A percentile compares a stretch with the other conserved stretches of the same genome.
phyloP scores from a whole-genome alignment of 1,284 basidiomycete species.

The Wallemia ichthyophaga region DNA sequence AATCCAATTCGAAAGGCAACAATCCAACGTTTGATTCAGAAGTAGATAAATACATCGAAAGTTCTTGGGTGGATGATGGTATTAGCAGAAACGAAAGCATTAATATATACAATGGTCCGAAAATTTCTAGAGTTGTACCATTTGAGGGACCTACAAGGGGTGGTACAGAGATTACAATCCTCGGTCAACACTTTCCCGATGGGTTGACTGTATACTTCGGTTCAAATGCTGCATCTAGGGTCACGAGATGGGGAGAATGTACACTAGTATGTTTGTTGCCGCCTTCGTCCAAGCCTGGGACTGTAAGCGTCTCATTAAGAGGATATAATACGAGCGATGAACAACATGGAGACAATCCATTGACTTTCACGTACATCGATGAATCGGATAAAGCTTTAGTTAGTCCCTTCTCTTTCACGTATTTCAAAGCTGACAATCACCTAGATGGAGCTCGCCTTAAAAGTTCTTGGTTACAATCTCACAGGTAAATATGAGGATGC shows the following conservation, averaged over 20 bases:
- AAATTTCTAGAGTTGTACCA: neutral
- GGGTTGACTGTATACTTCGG: neutral
- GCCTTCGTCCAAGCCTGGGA: neutral
- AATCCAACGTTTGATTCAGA: neutral
- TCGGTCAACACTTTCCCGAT: neutral
- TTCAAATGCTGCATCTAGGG: neutral
- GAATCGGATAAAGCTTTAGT: neutral
- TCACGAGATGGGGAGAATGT: neutral
- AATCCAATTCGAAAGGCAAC: neutral
- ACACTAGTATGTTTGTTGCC: neutral
- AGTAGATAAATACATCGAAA: neutral
- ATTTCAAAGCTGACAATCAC: neutral
- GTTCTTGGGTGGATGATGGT: neutral
- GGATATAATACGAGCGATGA: neutral
- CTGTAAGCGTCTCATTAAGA: neutral
- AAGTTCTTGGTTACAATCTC: neutral
- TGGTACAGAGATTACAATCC: neutral
- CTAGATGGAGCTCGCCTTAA: neutral
- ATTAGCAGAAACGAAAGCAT: neutral
- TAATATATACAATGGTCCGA: neutral
- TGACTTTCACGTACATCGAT: neutral
- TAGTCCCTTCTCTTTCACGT: neutral
- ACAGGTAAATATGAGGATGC: neutral
- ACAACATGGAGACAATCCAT: neutral
- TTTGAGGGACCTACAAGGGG: neutral